A percentile compares a stretch with the other conserved stretches of the same genome.
Conservation (phyloP, 306 rosid genomes). For the Cucurbita moschata region DNA sequence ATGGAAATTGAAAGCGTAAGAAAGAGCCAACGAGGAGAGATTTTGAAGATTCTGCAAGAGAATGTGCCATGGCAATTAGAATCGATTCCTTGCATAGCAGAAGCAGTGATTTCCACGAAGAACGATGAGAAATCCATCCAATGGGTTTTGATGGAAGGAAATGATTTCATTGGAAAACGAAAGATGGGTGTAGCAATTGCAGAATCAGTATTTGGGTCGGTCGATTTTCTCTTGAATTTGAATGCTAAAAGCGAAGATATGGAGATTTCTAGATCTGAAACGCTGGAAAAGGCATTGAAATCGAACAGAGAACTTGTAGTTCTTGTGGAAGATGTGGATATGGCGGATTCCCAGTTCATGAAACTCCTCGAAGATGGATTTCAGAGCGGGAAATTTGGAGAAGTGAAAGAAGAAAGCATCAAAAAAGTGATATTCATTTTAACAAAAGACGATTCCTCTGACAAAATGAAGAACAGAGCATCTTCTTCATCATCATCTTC, state of each 20-base stretch:
- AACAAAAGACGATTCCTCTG: conserved; percentile 21
- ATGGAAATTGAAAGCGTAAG: conserved; percentile 28
- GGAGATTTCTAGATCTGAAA: conserved; percentile 21
- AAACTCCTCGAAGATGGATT: conserved; percentile 42
- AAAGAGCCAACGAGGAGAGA: conserved; percentile 32
- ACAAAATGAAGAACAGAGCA: conserved; percentile 14
- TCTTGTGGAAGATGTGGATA: conserved; percentile 50
- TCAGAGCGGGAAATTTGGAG: conserved; percentile 40
- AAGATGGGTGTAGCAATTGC: conserved; percentile 57
- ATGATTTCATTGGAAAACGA: conserved; percentile 56
- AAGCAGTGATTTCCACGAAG: conserved; percentile 35
- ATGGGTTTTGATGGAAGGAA: conserved; percentile 73
- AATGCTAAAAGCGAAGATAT: conserved; percentile 26
- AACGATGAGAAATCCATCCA: conserved; percentile 13
- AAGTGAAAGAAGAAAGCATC: conserved; percentile 16
- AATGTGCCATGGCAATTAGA: conserved; percentile 96
- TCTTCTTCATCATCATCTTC: conserved; percentile 5
- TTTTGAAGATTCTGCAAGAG: conserved; percentile 62
- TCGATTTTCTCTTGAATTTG: conserved; percentile 35
- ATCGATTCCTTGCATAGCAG: conserved; percentile 54
- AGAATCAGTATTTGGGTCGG: conserved; percentile 61
- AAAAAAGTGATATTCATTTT: conserved; percentile 43
- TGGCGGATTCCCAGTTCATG: conserved; percentile 48
- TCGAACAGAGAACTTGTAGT: conserved; percentile 42
- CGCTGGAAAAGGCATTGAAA: conserved; percentile 34